Conservation (phyloP, 2,329 filamentous ascomycete species). For the Dryadomyces quercus-mongolicae region DNA sequence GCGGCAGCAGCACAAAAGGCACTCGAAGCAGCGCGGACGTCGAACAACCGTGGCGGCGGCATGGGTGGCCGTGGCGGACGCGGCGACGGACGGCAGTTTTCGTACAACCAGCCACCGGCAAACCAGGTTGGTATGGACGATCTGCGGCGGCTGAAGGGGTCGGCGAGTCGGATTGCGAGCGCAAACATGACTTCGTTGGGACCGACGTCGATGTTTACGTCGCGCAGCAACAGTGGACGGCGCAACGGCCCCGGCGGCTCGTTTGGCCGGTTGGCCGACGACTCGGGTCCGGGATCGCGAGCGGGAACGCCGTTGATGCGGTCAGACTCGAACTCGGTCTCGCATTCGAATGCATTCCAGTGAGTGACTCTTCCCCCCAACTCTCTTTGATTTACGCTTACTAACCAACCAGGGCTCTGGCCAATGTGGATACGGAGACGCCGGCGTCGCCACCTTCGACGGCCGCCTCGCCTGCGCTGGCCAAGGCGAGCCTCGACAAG, state of each 20-base stretch:
- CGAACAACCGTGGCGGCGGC: conserved; percentile 53
- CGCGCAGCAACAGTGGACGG: conserved; percentile 83
- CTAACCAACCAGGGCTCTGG: conserved; percentile 34
- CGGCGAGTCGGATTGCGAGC: conserved; percentile 46
- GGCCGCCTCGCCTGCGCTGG: conserved; percentile 51
- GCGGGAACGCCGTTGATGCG: conserved; percentile 72
- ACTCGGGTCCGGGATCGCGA: conserved; percentile 78
- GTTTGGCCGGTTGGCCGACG: conserved; percentile 63
- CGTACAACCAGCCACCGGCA: conserved; percentile 60
- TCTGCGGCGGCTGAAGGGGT: conserved; percentile 66
- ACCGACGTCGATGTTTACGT: conserved; percentile 75
- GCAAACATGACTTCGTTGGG: conserved; percentile 54
- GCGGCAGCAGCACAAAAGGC: conserved; percentile 71
- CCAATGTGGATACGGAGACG: conserved; percentile 49
- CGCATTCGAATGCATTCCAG: conserved; percentile 84
- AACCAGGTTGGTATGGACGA: conserved; percentile 90
- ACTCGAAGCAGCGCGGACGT: conserved; percentile 50
- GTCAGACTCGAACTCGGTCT: conserved; percentile 31
- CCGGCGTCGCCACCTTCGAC: conserved; percentile 60
- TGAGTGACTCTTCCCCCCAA: conserved; percentile 40
- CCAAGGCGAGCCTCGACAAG: conserved; percentile 48
- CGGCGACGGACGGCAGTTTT: conserved; percentile 79
- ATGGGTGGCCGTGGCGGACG: conserved; percentile 35
- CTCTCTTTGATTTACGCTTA: background rate
- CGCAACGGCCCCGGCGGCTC: conserved; percentile 57